Conservation (phyloP, 1,284 basidiomycete species). For the Pisolithus thermaeus region DNA sequence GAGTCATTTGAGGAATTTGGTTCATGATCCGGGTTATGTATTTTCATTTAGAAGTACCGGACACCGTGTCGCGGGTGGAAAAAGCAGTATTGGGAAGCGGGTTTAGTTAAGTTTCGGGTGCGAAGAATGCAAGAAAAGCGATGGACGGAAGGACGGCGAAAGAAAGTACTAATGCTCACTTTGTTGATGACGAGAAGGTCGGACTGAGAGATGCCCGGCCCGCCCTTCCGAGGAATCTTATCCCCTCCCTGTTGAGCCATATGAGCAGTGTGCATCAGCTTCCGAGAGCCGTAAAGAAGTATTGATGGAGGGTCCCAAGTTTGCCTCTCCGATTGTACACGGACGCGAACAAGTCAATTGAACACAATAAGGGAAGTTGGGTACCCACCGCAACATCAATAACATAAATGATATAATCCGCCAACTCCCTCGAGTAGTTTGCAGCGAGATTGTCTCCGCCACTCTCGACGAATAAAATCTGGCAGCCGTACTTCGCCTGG, state of each 20-base stretch:
- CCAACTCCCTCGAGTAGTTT: constrained; percentile 93
- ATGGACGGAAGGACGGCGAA: neutral
- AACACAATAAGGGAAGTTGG: constrained; percentile 7
- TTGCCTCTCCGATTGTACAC: no score
- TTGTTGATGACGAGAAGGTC: constrained; percentile 96
- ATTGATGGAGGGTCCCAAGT: no score
- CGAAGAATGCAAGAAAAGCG: neutral
- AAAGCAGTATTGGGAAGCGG: neutral
- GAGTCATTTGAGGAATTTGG: neutral
- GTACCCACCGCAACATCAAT: constrained; percentile 70
- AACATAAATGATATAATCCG: constrained; percentile 97
- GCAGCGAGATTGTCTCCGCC: constrained; percentile 96
- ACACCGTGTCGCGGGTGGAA: neutral
- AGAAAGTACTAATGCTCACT: constrained; percentile 35
- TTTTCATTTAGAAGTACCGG: neutral
- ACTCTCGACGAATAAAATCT: constrained; percentile 88
- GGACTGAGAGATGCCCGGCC: constrained; percentile 93
- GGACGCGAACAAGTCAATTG: constrained; percentile 3
- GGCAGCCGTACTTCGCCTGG: constrained; percentile 84
- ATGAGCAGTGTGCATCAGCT: neutral
- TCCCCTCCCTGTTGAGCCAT: constrained; percentile 71
- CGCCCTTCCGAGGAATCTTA: constrained; percentile 97
- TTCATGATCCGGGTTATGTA: neutral
- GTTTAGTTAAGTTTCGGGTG: neutral
- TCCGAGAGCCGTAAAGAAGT: no score